Conservation (phyloP, 1,139 yeast genomes). For the Citeromyces hawaiiensis region DNA sequence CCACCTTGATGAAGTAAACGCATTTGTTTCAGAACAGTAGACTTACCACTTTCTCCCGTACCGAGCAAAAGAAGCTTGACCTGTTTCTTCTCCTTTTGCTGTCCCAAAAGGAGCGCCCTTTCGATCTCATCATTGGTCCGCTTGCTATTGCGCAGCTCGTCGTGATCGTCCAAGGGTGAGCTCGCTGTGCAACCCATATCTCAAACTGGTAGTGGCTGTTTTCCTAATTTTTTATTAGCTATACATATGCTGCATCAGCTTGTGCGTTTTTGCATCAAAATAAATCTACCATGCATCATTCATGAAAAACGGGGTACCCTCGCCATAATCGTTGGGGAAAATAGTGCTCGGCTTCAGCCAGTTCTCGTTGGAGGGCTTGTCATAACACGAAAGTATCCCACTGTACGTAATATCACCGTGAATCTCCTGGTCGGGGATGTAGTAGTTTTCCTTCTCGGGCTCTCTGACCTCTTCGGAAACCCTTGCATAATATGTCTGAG, state of each 20-base stretch:
- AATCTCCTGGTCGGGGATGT: neutral
- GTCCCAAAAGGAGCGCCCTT: constrained; percentile 41
- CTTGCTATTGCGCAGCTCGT: constrained; percentile 36
- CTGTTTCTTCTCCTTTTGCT: constrained; percentile 35
- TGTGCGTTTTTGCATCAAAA: neutral
- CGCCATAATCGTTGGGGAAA: neutral
- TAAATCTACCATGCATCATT: neutral
- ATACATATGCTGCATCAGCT: neutral
- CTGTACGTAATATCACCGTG: neutral
- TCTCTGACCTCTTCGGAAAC: too few relatives aligned
- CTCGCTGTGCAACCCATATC: constrained; percentile 62
- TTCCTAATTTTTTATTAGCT: neutral
- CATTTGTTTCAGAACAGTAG: constrained; percentile 92
- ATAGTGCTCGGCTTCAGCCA: neutral
- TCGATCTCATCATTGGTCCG: constrained; percentile 57
- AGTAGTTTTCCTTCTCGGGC: neutral
- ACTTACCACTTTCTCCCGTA: constrained; percentile 94
- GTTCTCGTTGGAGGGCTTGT: neutral
- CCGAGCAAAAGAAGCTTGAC: constrained; percentile 67
- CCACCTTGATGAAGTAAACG: constrained; percentile 78
- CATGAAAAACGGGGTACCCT: neutral
- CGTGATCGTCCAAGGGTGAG: constrained; percentile 30
- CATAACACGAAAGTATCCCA: neutral
- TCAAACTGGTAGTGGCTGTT: neutral
- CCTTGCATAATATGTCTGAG: too few relatives aligned